phyloP scores from a whole-genome alignment of 805 yeast genomes.

The Kuraishia piskuri region DNA sequence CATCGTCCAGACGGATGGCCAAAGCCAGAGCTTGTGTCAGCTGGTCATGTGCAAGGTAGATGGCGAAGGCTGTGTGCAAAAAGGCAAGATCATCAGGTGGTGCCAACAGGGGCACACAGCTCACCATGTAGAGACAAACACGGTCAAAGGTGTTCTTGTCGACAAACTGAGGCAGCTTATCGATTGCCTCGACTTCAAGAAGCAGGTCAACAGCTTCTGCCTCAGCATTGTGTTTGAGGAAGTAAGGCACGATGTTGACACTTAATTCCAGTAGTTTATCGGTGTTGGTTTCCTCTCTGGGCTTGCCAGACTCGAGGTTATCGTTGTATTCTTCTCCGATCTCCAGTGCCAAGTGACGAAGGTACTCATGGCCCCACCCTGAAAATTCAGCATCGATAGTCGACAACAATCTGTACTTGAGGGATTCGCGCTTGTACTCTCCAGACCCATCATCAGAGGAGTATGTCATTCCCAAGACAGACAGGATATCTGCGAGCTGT shows the following conservation, averaged over 20 bases:
- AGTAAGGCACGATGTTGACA: conserved; percentile 75
- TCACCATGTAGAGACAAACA: conserved; percentile 89
- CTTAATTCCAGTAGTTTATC: conserved; percentile 51
- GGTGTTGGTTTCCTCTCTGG: conserved; percentile 9
- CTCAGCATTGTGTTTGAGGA: conserved; percentile 92
- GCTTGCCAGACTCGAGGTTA: conserved; percentile 16
- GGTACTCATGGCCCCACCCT: conserved; percentile 97
- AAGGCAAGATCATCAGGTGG: conserved; percentile 89
- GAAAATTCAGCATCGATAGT: conserved; percentile 43
- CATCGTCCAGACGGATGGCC: conserved; percentile 86
- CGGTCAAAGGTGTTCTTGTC: conserved; percentile 79
- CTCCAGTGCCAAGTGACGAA: conserved; percentile 91
- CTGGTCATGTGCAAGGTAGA: conserved; percentile 71
- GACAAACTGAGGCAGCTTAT: conserved; percentile 71
- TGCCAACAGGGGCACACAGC: conserved; percentile 93
- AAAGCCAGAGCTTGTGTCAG: conserved; percentile 84
- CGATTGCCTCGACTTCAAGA: conserved; percentile 82
- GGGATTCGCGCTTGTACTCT: conserved; percentile 52
- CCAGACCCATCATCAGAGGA: conserved; percentile 44
- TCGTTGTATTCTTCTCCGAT: conserved; percentile 82
- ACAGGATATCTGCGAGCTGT: conserved; percentile 77
- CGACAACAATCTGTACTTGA: conserved; percentile 63
- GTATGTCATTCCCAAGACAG: conserved; percentile 92
- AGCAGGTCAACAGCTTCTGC: conserved; percentile 96
- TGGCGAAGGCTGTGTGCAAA: conserved; percentile 79